These are phyloP conservation scores for Parietaria judaica DNA, from an alignment of 306 rosid species.

Conservation along the genomic window DNA sequence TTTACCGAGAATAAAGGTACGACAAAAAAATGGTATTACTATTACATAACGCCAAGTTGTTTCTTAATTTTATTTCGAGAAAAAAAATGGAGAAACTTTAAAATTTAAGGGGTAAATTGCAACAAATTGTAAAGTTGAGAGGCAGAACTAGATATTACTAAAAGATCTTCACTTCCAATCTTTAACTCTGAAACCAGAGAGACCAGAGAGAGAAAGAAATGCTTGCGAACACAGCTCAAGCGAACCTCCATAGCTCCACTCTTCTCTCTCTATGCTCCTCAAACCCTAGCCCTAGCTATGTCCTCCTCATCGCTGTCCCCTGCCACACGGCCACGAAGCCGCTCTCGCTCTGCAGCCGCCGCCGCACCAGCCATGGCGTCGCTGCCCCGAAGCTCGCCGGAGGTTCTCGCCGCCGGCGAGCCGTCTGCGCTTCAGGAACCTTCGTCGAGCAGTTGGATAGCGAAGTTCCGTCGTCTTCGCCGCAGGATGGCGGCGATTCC, in stretches of 20 bases:
- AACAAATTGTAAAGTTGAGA: too few relatives aligned
- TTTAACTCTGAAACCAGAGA: too few relatives aligned
- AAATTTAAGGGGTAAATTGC: too few relatives aligned
- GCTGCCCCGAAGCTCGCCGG: not conserved
- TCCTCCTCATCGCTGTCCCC: slow-evolving; percentile 17
- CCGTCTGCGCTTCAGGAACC: slow-evolving; percentile 18
- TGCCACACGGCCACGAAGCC: slow-evolving; percentile 19
- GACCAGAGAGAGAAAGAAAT: not conserved
- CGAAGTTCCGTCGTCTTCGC: slow-evolving; percentile 16
- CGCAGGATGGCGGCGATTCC: slow-evolving; percentile 15
- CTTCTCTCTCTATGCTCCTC: slow-evolving; percentile 12
- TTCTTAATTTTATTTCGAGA: too few relatives aligned
- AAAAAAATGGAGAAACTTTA: too few relatives aligned
- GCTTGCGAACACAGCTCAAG: slow-evolving; percentile 23
- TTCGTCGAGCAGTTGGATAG: slow-evolving; percentile 26
- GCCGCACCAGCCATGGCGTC: slow-evolving; percentile 9
- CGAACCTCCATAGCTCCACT: not conserved
- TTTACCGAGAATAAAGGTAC: too few relatives aligned
- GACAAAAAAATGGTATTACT: too few relatives aligned
- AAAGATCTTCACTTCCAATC: too few relatives aligned
- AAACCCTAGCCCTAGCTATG: not conserved
- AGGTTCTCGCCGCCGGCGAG: not conserved
- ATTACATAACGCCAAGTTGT: too few relatives aligned
- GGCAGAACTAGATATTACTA: too few relatives aligned
- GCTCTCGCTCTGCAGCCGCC: slow-evolving; percentile 10